Evolutionary conservation across 495 filamentous ascomycete species (phyloP), one percentile per base, ranked within the genome.

Genomic region (Xylaria grammica): DNA sequence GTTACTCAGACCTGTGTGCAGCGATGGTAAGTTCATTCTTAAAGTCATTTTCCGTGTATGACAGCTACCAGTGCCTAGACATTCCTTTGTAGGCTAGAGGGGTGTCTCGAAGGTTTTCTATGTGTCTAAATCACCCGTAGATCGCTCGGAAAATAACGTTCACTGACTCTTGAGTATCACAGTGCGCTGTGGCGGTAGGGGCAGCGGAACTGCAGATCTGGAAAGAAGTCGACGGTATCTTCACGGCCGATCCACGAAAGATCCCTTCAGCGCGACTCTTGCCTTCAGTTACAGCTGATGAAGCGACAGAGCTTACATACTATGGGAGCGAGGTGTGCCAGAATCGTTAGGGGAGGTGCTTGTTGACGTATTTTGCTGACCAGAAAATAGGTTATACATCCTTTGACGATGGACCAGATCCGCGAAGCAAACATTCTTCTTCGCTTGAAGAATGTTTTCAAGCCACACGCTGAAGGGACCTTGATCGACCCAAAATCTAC

Each of bases 141-240:
- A 11, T n/a, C 32, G 11, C 11, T 36, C 11, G 4, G 5, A 36
- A 36, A 11, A 36, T 36, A 36, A 4, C 32, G 32, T 36, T 11
- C 4, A 11, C 32, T 36, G 32, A 36, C 32, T 36, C 32, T n/a
- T n/a, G 32, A 36, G 11, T 36, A 11, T 36, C 32, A 11, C 32
- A 36, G 32, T 42, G 78, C 48, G 80, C 82, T 24, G 77, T 81
- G 10, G 82, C 80, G 1, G 66, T 81, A n/a, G 60, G 71, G 20
- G 82, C 82, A n/a, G 51, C 65, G 49, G 82, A 84, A 54, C 74
- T 85, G 2, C 82, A 85, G 62, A 79, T 85, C 54, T 85, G 82
- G 82, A 85, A 85, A 55, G 82, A 85, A 66, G 82, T 85, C 44
- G 82, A 85, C 58, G 82, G 82, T 55, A 84, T 85, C 67, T 85